Base-by-base conservation (phyloP, 2,329 filamentous ascomycete species). In the Hymenotorrendiella dingleyae region DNA sequence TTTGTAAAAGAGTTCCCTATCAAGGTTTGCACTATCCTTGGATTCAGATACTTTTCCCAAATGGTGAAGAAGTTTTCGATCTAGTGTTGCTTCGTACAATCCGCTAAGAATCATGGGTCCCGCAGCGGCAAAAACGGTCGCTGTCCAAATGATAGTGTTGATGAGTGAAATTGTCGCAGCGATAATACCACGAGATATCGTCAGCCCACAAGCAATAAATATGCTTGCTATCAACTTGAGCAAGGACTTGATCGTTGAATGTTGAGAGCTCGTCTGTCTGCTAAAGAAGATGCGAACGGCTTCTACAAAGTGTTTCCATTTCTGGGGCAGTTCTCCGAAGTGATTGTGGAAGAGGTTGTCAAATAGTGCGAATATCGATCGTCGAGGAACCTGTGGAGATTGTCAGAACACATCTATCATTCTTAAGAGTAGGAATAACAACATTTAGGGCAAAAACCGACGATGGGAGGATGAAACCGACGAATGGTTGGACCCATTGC, bases 41-140 rank as follows among this genome's bases (percentile, higher is more conserved):
- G 12, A 12, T 21, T 36, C 36, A 7, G n/a, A 24, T 14, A 17
- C 22, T 12, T 26, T 23, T 20, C 22, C 33, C 24, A 47, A 33
- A 11, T 17, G 17, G 19, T 27, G 24, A 8, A 39, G n/a, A 42
- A 48, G 21, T n/a, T 34, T 32, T 21, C 40, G 29, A 34, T 50
- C 48, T 5, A 45, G 26, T 9, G 40, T 39, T 10, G 48, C 48
- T 30, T 50, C 45, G 23, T 46, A 47, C 8, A 50, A 29, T 9
- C 45, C 48, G 34, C 48, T 47, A 17, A 50, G n/a, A 6, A 46
- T 47, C 45, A 50, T 47, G 6, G 45, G 48, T 4, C 39, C 42
- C 12, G 48, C 42, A 9, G 38, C 30, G 4, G 39, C 37, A 26
- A 50, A 50, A 4, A 41, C 40, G 9, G 46, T 17, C 11, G 41